Base-by-base conservation (phyloP, 2,329 filamentous ascomycete genomes). In the Xenosphaeropsis pyriputrescens region DNA sequence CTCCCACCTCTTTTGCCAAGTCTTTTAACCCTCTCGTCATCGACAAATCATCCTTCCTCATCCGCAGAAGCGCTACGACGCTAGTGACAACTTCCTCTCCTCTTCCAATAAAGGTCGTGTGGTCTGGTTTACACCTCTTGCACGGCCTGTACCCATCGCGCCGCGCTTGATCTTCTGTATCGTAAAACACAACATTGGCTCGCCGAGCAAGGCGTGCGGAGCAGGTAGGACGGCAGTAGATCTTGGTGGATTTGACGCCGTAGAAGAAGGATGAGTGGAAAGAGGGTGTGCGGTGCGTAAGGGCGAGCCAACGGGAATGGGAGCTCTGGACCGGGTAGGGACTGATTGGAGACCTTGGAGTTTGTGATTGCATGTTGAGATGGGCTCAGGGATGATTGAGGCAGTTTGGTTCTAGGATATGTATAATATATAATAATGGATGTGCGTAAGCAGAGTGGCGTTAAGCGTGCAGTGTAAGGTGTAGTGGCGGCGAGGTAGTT, bases 171-270 rank as follows among this genome's bases (percentile, higher is more conserved):
- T 50, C 42, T 0, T 60, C 48, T 0, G 56, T 61, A 13, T 62
- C 50, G 53, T 64, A 74, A 54, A 76, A 79, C 2, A 55, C 52
- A 3, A 78, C 64, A 36, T 79, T 79, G 36, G 70, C 67, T 34
- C 73, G 65, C 2, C 73, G 65, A 2, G 75, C 72, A 11, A 78
- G 64, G 0, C 75, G 65, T 2, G 71, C 70, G 13, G 68, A 66
- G 50, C 75, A 79, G 15, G 64, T 71, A 1, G 74, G 72, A 2
- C 73, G 65, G 51, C 75, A 79, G 55, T 73, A 79, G 34, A 67
- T 64, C 17, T 52, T 56, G 3, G 66, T 68, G 4, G 62, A 62
- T 38, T 55, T 59, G 18, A 70, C 66, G n/a, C 56, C 54, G 51
- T 70, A 70, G 36, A 69, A 52, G 51, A 70, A 71, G 13, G 55